A percentile compares a stretch with the other conserved stretches of the same genome.
Evolutionary conservation across 768 basidiomycete genomes (phyloP).

Genomic region (Tulasnella sp.): DNA sequence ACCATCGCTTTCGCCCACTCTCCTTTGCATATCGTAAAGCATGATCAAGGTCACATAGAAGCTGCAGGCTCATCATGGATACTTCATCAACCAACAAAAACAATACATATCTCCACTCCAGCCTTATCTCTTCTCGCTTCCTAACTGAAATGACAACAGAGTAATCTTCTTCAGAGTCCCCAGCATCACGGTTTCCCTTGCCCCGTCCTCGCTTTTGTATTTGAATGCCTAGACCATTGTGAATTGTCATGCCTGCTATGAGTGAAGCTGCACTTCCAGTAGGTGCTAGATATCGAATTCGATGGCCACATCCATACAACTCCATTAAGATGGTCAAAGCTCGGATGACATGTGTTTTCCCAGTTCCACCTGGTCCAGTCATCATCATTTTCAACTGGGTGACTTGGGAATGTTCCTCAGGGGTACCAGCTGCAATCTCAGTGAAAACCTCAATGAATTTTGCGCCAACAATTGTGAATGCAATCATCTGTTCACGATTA

Average conservation of each 20-base stretch:
- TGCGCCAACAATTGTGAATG: slow-evolving; percentile 25
- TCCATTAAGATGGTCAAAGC: slow-evolving; percentile 31
- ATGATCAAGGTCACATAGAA: slow-evolving; percentile 37
- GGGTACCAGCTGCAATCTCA: not conserved
- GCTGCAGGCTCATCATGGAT: slow-evolving; percentile 39
- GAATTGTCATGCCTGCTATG: slow-evolving; percentile 42
- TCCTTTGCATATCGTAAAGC: slow-evolving; percentile 37
- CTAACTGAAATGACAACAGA: slow-evolving; percentile 29
- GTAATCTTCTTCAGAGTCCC: slow-evolving; percentile 28
- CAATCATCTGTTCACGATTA: not conserved
- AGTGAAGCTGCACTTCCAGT: slow-evolving; percentile 43
- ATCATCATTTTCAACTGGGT: not conserved
- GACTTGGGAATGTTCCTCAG: not conserved
- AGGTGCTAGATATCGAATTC: slow-evolving; percentile 35
- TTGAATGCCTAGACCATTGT: slow-evolving; percentile 36
- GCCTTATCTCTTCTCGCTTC: slow-evolving; percentile 30
- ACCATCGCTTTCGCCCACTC: slow-evolving; percentile 35
- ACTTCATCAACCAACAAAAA: slow-evolving; percentile 43
- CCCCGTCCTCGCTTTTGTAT: slow-evolving; percentile 10
- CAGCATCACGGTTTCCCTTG: slow-evolving; percentile 24
- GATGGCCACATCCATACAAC: slow-evolving; percentile 31
- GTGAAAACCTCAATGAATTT: slow-evolving; percentile 28
- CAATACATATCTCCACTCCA: slow-evolving; percentile 43
- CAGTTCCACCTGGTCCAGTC: no score
- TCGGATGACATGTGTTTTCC: no score